Percentiles rank a stretch among this genome's conserved stretches.
These are phyloP conservation scores for Globisporangium spinosum DNA, from an alignment of 352 stramenopile genomes.

Conservation along the genomic window DNA sequence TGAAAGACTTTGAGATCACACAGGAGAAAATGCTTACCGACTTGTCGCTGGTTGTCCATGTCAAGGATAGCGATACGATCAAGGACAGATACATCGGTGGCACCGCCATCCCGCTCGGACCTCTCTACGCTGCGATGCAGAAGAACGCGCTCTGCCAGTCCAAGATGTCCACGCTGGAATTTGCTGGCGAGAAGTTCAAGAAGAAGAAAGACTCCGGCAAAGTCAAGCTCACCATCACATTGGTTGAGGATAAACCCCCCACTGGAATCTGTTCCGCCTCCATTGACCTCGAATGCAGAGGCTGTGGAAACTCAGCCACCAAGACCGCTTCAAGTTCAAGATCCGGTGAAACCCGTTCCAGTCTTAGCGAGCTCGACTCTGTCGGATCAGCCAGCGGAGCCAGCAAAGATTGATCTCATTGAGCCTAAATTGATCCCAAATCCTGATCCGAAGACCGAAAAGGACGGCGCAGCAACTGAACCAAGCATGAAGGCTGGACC, in stretches of 20 bases:
- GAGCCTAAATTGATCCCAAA: neutral
- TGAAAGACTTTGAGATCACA: conserved; percentile 31
- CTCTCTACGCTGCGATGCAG: conserved; percentile 18
- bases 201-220: conserved; percentile 32
- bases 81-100: conserved; percentile 51
- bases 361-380: too few relatives aligned
- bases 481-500: neutral
- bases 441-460: neutral
- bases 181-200: conserved; percentile 42
- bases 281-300: neutral
- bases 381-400: neutral
- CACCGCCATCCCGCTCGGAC: conserved; percentile 27
- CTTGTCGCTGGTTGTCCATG: conserved; percentile 29
- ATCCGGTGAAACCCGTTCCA: neutral
- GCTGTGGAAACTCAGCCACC: neutral
- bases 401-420: neutral
- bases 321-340: neutral
- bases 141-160: conserved; percentile 26
- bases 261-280: neutral
- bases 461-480: neutral
- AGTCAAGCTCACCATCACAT: conserved; percentile 39
- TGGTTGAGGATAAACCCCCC: conserved; percentile 23
- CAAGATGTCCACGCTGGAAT: conserved; percentile 37
- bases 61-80: conserved; percentile 47
- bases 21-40: conserved; percentile 18